Base-by-base conservation (phyloP, 345 rosid genomes). In the Dipteronia sinensis region DNA sequence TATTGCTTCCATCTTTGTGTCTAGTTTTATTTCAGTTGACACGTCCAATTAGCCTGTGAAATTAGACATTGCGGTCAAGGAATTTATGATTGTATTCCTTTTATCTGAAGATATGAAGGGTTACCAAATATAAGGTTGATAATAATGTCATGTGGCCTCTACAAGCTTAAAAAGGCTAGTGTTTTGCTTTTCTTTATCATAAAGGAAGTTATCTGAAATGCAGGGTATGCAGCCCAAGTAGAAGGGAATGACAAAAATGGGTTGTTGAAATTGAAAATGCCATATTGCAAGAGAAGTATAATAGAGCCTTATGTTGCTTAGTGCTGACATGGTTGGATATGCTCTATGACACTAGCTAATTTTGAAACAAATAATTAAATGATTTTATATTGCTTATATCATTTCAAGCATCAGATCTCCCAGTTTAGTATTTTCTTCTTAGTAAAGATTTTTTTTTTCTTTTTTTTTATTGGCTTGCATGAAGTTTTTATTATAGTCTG, bases 331-430 rank as follows among this genome's bases (percentile, higher is more conserved):
- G 10, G 17, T 65, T 65, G 5, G 68, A 65, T 16, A 65, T 65
- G n/a, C 6, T 16, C 6, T 65, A 31, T 29, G 22, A 65, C 22
- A 31, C 68, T 27, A 16, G 68, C 20, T 65, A 16, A 65, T 6
- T 65, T 65, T 29, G 68, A 31, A 31, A 65, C 40, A 65, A n/a
- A 65, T 65, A 31, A 65, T 65, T 16, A 34, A 67, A 42, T 10
- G 51, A n/a, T 20, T 66, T 17, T 67, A 29, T 38, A 19, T 29
- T 67, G 15, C 42, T 12, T 38, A 1, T 67, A 3, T 66, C 47
- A 16, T 38, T 7, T 67, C n/a, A n/a, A 40, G 23, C 70, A 67
- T 67, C 70, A 7, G 47, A 7, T 56, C 62, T 58, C 63, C 25
- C 63, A 19, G 25, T 58, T 58, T 20, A 19, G 9, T 58, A 58